Evolutionary conservation across 2,329 filamentous ascomycete genomes (phyloP), one percentile per base, ranked within the genome.

Genomic region (Fusarium hostae): DNA sequence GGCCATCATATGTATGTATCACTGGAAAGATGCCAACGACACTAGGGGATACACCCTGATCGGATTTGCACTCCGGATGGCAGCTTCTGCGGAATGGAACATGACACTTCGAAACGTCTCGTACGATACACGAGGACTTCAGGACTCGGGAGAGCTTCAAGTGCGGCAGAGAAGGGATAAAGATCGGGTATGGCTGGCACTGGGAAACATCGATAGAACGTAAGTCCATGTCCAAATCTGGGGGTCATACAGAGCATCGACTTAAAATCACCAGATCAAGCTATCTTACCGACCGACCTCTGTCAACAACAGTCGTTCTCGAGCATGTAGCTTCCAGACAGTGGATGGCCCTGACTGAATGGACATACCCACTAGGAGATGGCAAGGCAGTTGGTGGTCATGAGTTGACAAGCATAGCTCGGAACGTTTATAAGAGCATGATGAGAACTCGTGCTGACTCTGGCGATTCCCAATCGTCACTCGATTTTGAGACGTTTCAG

Each of bases 81-180:
- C 45, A 6, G 34, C 32, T 16, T 62, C 40, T 5, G 56, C 37
- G 0, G 44, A 61, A 11, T 63, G 60, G 60, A 51, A 43, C 3
- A 37, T 20, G 16, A 9, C 37, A 2, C 2, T 6, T 0, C 16
- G 6, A 20, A 13, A 18, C 4, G 6, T 20, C 1, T 16, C 26
- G 0, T n/a, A 28, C 0, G 35, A 30, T 1, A 20, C 8, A 3
- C 20, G n/a, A 1, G 4, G 13, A 0, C 2, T 34, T 4, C 8
- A 28, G 9, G 43, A 35, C 2, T 8, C 4, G 10, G 16, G 22
- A 22, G 44, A 51, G 28, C 11, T 51, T 0, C 16, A 60, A 2
- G 16, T 50, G 3, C 37, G 56, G 5, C 43, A 51, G 11, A 30
- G 13, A 2, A 28, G 44, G 11, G 60, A 63, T 5, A 28, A 13